These are phyloP conservation scores for Hsuehochloa calcarea DNA, from an alignment of 176 grass and related monocot genomes.

Conservation along the genomic window DNA sequence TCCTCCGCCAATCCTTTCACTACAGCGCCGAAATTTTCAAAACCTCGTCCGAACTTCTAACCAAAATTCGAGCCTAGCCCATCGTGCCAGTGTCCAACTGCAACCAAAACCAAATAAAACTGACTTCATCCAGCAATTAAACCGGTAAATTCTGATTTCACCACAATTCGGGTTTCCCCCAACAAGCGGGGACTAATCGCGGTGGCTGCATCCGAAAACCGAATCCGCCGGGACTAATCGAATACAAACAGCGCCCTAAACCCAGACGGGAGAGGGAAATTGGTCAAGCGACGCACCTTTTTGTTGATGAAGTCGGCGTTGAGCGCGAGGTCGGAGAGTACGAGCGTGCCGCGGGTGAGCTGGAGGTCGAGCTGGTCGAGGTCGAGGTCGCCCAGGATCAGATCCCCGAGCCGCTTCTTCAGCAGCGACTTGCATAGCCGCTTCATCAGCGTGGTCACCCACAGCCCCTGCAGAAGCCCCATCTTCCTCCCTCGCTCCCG, in stretches of 20 bases:
- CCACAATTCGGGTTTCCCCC: neutral
- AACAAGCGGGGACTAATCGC: neutral
- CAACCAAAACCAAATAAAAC: conserved; percentile 15
- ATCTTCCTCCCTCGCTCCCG: conserved; percentile 18
- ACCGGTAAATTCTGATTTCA: neutral
- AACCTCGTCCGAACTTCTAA: neutral
- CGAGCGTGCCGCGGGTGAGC: conserved; percentile 60
- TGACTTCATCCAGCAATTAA: neutral
- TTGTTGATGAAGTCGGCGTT: conserved; percentile 85
- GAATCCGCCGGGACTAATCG: neutral
- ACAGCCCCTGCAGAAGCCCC: conserved; percentile 49
- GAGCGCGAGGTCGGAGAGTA: conserved; percentile 81
- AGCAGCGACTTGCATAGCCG: conserved; percentile 83
- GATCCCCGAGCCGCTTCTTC: conserved; percentile 92
- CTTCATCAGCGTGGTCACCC: conserved; percentile 61
- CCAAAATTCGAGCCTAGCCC: neutral
- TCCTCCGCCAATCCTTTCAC: neutral
- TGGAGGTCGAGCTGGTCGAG: conserved; percentile 94
- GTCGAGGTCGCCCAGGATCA: conserved; percentile 90
- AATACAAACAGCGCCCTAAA: neutral
- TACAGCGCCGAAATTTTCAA: neutral
- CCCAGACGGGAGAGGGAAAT: neutral
- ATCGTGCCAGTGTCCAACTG: neutral
- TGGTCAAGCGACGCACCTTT: conserved; percentile 41
- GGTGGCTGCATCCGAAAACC: neutral